These are phyloP conservation scores for Logfia minima DNA, from an alignment of 129 eudicot genomes.

Conservation along the genomic window DNA sequence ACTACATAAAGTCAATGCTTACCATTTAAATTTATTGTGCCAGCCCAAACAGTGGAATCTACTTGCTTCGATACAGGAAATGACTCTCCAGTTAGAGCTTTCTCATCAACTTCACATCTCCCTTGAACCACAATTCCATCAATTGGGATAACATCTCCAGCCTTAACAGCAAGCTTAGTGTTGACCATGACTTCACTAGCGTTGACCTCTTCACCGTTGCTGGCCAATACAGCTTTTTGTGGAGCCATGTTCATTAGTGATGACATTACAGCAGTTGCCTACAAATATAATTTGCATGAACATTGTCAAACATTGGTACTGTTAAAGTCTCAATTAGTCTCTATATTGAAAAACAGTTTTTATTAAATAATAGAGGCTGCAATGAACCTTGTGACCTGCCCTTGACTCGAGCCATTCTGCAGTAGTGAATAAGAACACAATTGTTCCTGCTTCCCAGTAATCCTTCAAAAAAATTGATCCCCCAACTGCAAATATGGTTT, in stretches of 20 bases:
- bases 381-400: conserved; percentile 61
- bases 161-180: conserved; percentile 74
- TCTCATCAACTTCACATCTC: conserved; percentile 85
- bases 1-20: conserved; percentile 16
- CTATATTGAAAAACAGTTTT: neutral
- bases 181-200: conserved; percentile 63
- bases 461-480: conserved; percentile 58
- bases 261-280: conserved; percentile 88
- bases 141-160: conserved; percentile 78
- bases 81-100: conserved; percentile 86
- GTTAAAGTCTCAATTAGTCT: neutral
- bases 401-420: conserved; percentile 77
- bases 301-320: neutral
- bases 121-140: conserved; percentile 87
- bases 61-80: conserved; percentile 70
- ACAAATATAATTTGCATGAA: neutral
- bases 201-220: conserved; percentile 62
- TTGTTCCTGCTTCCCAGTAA: conserved; percentile 77
- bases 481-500: conserved; percentile 44
- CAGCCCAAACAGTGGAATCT: conserved; percentile 85
- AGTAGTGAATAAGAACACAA: conserved; percentile 62
- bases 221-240: conserved; percentile 71
- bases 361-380: neutral
- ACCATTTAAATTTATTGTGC: conserved; percentile 92
- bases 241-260: conserved; percentile 73